Evolutionary conservation across 2,329 filamentous ascomycete species (phyloP).

Genomic region (Cercospora zeina): DNA sequence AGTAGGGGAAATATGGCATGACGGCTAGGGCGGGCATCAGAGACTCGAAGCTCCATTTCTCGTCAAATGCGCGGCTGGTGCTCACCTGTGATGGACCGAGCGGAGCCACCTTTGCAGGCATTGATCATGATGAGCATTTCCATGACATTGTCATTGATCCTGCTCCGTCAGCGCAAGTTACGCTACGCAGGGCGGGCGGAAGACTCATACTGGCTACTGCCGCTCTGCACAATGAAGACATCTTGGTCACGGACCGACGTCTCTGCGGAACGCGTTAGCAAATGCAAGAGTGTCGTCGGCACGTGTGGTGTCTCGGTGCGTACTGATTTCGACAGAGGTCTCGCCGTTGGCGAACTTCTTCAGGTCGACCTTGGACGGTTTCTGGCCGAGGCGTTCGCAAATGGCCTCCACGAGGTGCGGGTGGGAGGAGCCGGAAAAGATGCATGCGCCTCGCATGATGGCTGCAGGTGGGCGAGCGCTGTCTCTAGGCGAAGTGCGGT

Average conservation of each 20-base stretch:
- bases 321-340: conserved; percentile 67
- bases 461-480: background rate
- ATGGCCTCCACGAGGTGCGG: conserved; percentile 64
- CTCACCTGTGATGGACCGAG: conserved; percentile 92
- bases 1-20: conserved; percentile 97
- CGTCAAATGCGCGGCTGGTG: conserved; percentile 19
- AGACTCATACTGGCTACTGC: conserved; percentile 67
- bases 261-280: too few relatives aligned
- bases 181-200: conserved; percentile 15
- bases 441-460: conserved; percentile 65
- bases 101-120: conserved; percentile 95
- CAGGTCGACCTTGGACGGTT: conserved; percentile 60
- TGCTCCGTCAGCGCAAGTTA: conserved; percentile 37
- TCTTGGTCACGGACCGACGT: conserved; percentile 89
- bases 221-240: conserved; percentile 98
- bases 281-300: background rate
- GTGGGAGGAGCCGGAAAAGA: conserved; percentile 68
- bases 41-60: background rate
- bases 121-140: conserved; percentile 93
- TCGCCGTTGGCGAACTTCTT: conserved; percentile 70
- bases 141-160: conserved; percentile 98
- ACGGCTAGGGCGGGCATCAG: conserved; percentile 59
- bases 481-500: background rate
- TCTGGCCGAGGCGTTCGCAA: conserved; percentile 64
- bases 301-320: conserved; percentile 25